Percentiles rank a stretch among this genome's conserved stretches.
Evolutionary conservation across 2,329 filamentous ascomycete species (phyloP).

Genomic region (Penicillium sp.): DNA sequence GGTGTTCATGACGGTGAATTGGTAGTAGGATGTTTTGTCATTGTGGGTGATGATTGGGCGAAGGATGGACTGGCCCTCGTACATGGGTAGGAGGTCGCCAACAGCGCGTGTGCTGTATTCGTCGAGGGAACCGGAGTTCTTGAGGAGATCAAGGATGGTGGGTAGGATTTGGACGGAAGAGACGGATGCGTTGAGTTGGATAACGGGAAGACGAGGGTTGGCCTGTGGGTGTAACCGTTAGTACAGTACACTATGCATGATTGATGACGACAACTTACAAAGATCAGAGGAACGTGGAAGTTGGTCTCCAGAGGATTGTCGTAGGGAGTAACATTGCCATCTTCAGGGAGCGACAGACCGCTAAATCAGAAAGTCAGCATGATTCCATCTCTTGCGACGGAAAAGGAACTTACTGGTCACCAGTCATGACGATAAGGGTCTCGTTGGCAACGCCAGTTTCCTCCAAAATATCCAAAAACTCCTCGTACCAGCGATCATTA

Average conservation of each 20-base stretch:
- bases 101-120: conserved; percentile 41
- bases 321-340: conserved; percentile 37
- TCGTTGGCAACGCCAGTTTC: conserved; percentile 39
- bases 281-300: conserved; percentile 37
- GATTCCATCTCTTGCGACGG: too few relatives aligned
- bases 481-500: conserved; percentile 36
- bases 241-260: background rate
- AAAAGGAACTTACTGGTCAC: conserved; percentile 33
- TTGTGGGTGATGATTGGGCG: conserved; percentile 46
- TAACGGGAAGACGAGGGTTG: conserved; percentile 33
- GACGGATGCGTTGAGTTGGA: conserved; percentile 32
- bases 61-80: conserved; percentile 56
- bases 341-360: conserved; percentile 36
- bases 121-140: conserved; percentile 50
- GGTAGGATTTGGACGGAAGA: conserved; percentile 49
- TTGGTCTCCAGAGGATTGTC: conserved; percentile 36
- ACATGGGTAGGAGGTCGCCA: conserved; percentile 50
- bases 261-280: conserved; percentile 10
- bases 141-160: conserved; percentile 55
- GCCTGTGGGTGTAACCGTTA: conserved; percentile 13
- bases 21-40: conserved; percentile 43
- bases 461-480: conserved; percentile 35
- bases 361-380: conserved; percentile 13
- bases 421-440: conserved; percentile 38
- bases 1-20: conserved; percentile 45